These are phyloP conservation scores for Entomortierella parvispora DNA, from an alignment of 192 early-diverging fungal genomes.

Conservation along the genomic window DNA sequence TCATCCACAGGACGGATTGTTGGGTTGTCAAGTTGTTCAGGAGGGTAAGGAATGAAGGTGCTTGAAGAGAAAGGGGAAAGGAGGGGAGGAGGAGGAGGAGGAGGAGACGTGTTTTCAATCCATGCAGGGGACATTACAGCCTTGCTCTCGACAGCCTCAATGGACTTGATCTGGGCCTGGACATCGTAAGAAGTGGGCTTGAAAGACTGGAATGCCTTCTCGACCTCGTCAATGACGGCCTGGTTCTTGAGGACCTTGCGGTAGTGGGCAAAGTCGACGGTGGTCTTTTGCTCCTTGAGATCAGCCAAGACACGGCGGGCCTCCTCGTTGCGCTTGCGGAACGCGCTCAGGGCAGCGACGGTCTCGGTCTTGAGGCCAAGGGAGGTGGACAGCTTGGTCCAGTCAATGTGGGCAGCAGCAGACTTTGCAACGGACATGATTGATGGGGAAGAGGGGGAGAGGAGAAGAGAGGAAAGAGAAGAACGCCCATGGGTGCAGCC, in stretches of 20 bases:
- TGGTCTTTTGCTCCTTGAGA: slow-evolving; percentile 82
- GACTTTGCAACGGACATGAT: slow-evolving; percentile 52
- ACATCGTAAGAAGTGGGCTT: slow-evolving; percentile 87
- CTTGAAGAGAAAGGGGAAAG: too few species aligned
- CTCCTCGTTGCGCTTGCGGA: slow-evolving; percentile 96
- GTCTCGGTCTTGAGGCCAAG: slow-evolving; percentile 89
- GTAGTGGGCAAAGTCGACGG: slow-evolving; percentile 92
- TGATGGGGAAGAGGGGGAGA: slow-evolving; percentile 13
- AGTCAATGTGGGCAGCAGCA: slow-evolving; percentile 84
- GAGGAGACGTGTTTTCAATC: neutral
- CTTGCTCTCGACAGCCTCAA: slow-evolving; percentile 80
- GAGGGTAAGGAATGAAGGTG: neutral
- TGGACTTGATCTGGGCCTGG: slow-evolving; percentile 83
- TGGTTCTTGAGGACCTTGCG: slow-evolving; percentile 91
- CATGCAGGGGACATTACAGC: slow-evolving; percentile 62
- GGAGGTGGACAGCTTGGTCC: slow-evolving; percentile 84
- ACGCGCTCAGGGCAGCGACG: slow-evolving; percentile 81
- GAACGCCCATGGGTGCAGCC: too few species aligned
- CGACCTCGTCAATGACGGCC: slow-evolving; percentile 87
- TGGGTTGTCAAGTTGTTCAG: neutral
- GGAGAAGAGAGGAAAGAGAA: neutral
- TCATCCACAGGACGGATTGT: too few species aligned
- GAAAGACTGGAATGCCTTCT: slow-evolving; percentile 85
- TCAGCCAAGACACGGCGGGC: slow-evolving; percentile 83
- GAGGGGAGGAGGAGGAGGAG: neutral